Evolutionary conservation across 78 protist genomes (phyloP).

Genomic region (Guillardia theta): DNA sequence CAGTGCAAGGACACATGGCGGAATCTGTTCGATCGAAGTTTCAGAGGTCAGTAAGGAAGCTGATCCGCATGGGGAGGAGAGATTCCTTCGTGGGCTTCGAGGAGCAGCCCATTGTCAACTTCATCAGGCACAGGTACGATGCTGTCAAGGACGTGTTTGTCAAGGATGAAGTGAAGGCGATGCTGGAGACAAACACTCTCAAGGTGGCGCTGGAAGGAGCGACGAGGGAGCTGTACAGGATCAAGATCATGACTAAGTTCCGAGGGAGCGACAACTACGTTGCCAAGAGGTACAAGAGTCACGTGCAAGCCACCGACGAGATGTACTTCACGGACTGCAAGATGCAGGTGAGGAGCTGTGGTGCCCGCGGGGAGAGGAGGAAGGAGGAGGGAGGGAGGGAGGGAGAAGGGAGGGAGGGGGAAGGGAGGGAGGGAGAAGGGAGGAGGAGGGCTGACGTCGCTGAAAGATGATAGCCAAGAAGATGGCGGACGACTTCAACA

Average conservation of each 20-base stretch:
- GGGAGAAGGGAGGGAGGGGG: too few relatives aligned
- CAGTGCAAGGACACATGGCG: too few relatives aligned
- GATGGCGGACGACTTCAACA: background rate
- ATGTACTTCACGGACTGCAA: background rate
- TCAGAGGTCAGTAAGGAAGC: too few relatives aligned
- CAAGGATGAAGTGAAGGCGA: background rate
- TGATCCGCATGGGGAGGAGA: too few relatives aligned
- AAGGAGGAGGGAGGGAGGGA: too few relatives aligned
- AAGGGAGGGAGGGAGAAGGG: too few relatives aligned
- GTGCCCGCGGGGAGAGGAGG: too few relatives aligned
- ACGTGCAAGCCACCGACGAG: background rate
- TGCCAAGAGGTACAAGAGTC: background rate
- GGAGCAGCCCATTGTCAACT: too few relatives aligned
- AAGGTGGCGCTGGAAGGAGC: background rate
- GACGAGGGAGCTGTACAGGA: background rate
- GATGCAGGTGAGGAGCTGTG: too few relatives aligned
- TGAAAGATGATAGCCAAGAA: slow-evolving; percentile 4
- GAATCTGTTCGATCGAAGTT: too few relatives aligned
- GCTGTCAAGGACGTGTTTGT: background rate
- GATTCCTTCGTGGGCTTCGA: too few relatives aligned
- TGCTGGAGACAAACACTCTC: background rate
- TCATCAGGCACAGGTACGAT: background rate
- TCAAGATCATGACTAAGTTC: background rate
- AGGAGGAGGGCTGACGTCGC: too few relatives aligned
- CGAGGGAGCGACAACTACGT: background rate